Conservation (phyloP, 1,284 basidiomycete species). For the Pyrrhoderma lamaoense region DNA sequence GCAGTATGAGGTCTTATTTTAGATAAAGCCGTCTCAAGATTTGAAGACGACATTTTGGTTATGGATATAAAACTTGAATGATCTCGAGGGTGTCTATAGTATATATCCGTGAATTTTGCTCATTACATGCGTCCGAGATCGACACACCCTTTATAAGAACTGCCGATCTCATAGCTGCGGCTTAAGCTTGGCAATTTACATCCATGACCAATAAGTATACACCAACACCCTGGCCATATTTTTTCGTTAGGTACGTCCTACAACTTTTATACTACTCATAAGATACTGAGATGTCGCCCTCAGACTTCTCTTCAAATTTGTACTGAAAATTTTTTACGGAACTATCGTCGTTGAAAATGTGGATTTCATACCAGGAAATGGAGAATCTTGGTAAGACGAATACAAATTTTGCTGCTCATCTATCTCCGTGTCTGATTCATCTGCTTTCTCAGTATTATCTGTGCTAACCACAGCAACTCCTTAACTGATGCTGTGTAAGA, state of each 20-base stretch:
- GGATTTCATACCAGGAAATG: slow-evolving; percentile 60
- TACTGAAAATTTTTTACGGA: slow-evolving; percentile 83
- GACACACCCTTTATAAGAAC: no score
- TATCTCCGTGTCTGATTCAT: slow-evolving; percentile 22
- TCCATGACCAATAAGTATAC: slow-evolving; percentile 11
- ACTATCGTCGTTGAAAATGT: slow-evolving; percentile 80
- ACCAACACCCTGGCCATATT: slow-evolving; percentile 60
- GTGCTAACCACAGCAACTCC: slow-evolving; percentile 78
- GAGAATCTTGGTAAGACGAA: slow-evolving; percentile 57
- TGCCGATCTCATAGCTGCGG: not conserved
- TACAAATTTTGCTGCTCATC: slow-evolving; percentile 18
- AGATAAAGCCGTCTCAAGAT: slow-evolving; percentile 59
- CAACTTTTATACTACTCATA: slow-evolving; percentile 6
- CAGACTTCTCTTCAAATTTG: slow-evolving; percentile 67
- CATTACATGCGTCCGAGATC: no score
- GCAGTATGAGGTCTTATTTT: slow-evolving; percentile 88
- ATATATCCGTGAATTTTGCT: no score
- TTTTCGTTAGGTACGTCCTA: slow-evolving; percentile 47
- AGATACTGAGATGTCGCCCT: not conserved
- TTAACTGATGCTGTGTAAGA: slow-evolving; percentile 77
- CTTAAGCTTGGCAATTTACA: not conserved
- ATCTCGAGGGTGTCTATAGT: no score
- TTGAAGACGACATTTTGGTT: not conserved
- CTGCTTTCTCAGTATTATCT: slow-evolving; percentile 44
- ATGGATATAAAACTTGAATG: no score